Conservation (phyloP, 345 rosid genomes). For the Eucalyptus polybractea region DNA sequence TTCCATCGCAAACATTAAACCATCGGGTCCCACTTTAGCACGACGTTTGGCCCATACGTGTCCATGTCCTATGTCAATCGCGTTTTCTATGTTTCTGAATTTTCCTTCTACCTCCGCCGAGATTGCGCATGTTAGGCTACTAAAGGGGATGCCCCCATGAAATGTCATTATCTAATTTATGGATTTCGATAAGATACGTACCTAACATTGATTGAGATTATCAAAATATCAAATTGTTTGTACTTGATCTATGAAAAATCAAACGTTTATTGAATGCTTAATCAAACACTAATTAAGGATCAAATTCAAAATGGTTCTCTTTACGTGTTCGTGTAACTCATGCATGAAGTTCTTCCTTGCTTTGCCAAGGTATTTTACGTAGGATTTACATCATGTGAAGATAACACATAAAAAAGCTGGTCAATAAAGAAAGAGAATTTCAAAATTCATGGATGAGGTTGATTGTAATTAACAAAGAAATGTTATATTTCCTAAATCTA, state of each 20-base stretch:
- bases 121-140: constrained; percentile 3
- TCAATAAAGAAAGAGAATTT: too few relatives aligned
- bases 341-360: neutral
- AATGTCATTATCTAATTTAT: neutral
- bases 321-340: neutral
- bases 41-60: neutral
- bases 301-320: neutral
- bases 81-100: neutral
- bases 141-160: neutral
- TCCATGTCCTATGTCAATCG: neutral
- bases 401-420: too few relatives aligned
- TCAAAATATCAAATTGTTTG: neutral
- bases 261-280: neutral
- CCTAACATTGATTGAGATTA: neutral
- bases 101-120: constrained; percentile 80
- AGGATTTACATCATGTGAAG: too few relatives aligned
- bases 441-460: too few relatives aligned
- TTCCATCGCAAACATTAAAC: neutral
- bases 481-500: too few relatives aligned
- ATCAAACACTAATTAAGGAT: neutral
- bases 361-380: neutral
- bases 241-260: neutral
- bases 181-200: neutral
- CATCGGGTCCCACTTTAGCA: neutral
- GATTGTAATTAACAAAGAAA: too few relatives aligned